Evolutionary conservation across 2,329 filamentous ascomycete species (phyloP).

Genomic region (Botryotinia globosa): DNA sequence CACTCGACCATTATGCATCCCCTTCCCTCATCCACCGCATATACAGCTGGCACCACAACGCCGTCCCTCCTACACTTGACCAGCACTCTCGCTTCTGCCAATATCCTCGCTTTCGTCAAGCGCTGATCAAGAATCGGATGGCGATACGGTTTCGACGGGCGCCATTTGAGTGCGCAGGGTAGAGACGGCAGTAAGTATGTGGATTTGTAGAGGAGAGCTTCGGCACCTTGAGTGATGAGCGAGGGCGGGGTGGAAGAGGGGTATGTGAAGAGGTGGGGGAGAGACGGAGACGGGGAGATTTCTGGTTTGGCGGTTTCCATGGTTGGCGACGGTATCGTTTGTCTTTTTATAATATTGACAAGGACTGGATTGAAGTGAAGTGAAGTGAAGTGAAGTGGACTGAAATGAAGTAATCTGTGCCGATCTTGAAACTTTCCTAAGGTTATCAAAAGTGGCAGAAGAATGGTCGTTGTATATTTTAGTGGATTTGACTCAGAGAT

Average conservation of each 20-base stretch:
- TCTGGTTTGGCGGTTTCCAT: not conserved
- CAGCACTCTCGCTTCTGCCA: constrained; percentile 85
- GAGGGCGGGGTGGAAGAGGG: constrained; percentile 57
- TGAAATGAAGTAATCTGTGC: not conserved
- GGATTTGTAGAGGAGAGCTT: constrained; percentile 89
- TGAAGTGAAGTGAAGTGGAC: not conserved
- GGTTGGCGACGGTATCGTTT: not conserved
- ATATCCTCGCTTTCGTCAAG: constrained; percentile 80
- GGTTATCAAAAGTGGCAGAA: not conserved
- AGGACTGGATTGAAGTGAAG: too few relatives aligned
- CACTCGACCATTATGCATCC: constrained; percentile 85
- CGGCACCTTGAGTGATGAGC: constrained; percentile 89
- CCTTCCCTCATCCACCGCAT: constrained; percentile 60
- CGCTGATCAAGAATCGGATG: constrained; percentile 86
- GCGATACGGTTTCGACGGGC: constrained; percentile 85
- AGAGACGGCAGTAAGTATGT: constrained; percentile 67
- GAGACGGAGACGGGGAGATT: constrained; percentile 17
- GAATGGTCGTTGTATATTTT: constrained; percentile 4
- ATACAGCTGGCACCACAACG: constrained; percentile 76
- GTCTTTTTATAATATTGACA: not conserved
- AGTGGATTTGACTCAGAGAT: constrained; percentile 3
- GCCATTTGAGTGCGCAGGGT: constrained; percentile 83
- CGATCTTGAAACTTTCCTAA: not conserved
- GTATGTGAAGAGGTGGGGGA: constrained; percentile 43
- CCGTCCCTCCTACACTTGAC: constrained; percentile 75